Evolutionary conservation across 345 rosid genomes (phyloP).

Genomic region (Ceriops tagal): DNA sequence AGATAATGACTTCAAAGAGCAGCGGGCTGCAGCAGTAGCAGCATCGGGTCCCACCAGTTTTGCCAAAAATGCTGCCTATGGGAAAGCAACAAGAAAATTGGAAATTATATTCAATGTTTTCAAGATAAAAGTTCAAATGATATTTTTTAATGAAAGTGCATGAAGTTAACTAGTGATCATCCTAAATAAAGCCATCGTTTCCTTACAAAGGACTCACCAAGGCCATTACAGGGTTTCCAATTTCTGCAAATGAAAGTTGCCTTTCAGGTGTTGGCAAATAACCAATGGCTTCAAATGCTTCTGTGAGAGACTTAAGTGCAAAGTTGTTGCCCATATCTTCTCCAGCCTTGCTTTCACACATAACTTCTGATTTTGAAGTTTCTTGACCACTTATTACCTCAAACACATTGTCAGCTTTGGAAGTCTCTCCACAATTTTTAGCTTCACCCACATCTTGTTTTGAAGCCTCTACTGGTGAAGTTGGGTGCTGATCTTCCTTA

Average conservation of each 20-base stretch:
- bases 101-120: not conserved
- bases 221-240: conserved; percentile 98
- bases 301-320: conserved; percentile 70
- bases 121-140: not conserved
- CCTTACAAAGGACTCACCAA: conserved; percentile 67
- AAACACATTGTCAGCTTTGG: conserved; percentile 40
- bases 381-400: conserved; percentile 34
- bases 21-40: conserved; percentile 67
- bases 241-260: conserved; percentile 75
- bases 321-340: conserved; percentile 43
- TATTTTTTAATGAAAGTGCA: not conserved
- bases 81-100: conserved; percentile 9
- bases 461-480: conserved; percentile 42
- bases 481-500: conserved; percentile 44
- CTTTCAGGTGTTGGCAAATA: conserved; percentile 58
- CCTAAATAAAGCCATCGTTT: conserved; percentile 14
- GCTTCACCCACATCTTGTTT: conserved; percentile 45
- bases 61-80: conserved; percentile 75
- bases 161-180: no score
- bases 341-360: conserved; percentile 36
- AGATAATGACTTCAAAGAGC: conserved; percentile 60
- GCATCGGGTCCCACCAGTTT: conserved; percentile 59
- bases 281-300: conserved; percentile 89
- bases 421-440: conserved; percentile 37
- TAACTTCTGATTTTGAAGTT: conserved; percentile 30